phyloP scores from a whole-genome alignment of 306 rosid species.

The Heteromeles arbutifolia region DNA sequence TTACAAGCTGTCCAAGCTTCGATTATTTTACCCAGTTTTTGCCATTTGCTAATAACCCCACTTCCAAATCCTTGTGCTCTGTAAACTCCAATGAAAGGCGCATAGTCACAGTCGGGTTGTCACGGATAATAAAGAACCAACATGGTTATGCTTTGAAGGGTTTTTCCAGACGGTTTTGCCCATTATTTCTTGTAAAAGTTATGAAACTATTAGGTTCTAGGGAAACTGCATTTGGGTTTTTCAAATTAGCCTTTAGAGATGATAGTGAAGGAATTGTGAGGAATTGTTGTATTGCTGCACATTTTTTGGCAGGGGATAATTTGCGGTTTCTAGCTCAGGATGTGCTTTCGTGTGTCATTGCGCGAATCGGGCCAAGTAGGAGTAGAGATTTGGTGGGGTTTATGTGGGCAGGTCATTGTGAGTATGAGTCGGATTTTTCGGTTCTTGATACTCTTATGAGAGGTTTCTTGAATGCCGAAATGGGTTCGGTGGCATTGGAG shows the following conservation, averaged over 20 bases:
- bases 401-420: conserved; percentile 55
- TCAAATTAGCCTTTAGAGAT: conserved; percentile 46
- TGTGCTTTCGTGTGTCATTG: conserved; percentile 48
- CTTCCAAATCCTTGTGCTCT: conserved; percentile 21
- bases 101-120: conserved; percentile 38
- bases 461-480: conserved; percentile 45
- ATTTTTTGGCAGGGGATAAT: conserved; percentile 39
- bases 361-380: conserved; percentile 41
- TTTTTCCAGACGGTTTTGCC: conserved; percentile 48
- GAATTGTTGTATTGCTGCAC: conserved; percentile 48
- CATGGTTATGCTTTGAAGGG: conserved; percentile 32
- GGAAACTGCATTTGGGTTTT: conserved; percentile 60
- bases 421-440: conserved; percentile 56
- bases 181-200: conserved; percentile 38
- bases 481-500: conserved; percentile 50
- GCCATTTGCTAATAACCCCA: conserved; percentile 27
- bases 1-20: conserved; percentile 4
- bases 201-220: conserved; percentile 34
- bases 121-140: conserved; percentile 42
- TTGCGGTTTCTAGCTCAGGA: conserved; percentile 56
- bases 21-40: conserved; percentile 54
- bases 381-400: conserved; percentile 37
- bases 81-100: conserved; percentile 54
- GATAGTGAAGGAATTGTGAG: conserved; percentile 30
- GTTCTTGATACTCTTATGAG: conserved; percentile 60